Conservation (phyloP, 2,329 filamentous ascomycete species). For the Fusarium solani-melongenae region DNA sequence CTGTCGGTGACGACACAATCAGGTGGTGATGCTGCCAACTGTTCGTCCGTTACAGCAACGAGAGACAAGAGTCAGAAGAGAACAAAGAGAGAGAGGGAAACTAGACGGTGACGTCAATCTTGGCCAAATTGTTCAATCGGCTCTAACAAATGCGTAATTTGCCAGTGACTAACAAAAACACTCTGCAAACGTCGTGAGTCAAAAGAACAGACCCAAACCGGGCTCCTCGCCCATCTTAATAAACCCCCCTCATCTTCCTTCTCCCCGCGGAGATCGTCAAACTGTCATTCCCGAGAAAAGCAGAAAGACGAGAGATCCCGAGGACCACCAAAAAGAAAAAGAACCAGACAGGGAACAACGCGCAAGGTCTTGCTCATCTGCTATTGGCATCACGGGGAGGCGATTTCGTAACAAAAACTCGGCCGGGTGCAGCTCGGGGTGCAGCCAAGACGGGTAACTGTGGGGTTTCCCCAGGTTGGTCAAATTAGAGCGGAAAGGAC, state of each 20-base stretch:
- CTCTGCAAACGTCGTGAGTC: neutral
- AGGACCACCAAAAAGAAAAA: neutral
- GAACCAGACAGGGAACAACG: neutral
- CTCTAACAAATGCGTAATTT: neutral
- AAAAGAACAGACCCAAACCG: neutral
- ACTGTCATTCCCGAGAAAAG: slow-evolving; percentile 14
- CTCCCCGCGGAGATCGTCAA: slow-evolving; percentile 43
- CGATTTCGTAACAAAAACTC: slow-evolving; percentile 45
- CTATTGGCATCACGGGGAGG: slow-evolving; percentile 35
- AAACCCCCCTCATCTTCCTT: neutral
- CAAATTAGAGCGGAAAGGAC: neutral
- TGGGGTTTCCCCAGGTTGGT: slow-evolving; percentile 18
- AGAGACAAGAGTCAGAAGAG: neutral
- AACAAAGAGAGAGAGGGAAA: neutral
- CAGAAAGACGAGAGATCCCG: neutral
- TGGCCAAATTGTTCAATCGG: neutral
- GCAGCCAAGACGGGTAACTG: slow-evolving; percentile 22
- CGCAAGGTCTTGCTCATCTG: neutral
- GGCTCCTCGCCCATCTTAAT: neutral
- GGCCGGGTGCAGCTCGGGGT: neutral
- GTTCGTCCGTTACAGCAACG: neutral
- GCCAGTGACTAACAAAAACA: neutral
- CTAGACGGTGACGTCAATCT: slow-evolving; percentile 1
- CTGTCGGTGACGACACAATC: neutral
- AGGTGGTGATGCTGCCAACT: neutral